A percentile compares a stretch with the other conserved stretches of the same genome.
Conservation (phyloP, 2,329 filamentous ascomycete genomes). For the Ampelomyces quisqualis region DNA sequence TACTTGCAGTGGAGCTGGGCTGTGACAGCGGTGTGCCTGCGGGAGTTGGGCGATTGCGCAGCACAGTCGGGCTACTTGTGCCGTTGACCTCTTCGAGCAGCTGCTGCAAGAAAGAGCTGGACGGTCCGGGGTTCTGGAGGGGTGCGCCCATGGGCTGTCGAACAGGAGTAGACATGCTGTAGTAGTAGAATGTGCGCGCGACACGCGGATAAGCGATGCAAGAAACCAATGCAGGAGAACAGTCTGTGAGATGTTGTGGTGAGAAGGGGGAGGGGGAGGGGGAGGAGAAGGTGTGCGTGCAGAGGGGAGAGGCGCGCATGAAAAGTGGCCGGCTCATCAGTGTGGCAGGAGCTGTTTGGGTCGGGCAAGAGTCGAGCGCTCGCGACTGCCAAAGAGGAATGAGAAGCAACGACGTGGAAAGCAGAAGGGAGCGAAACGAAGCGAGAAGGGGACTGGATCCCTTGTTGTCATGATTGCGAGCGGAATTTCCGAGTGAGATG, state of each 20-base stretch:
- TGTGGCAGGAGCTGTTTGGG: no score
- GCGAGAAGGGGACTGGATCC: background rate
- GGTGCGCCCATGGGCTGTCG: conserved; percentile 7
- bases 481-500: conserved; percentile 29
- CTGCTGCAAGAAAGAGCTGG: conserved; percentile 24
- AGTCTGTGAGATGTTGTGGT: conserved; percentile 10
- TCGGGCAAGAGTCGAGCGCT: no score
- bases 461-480: conserved; percentile 22
- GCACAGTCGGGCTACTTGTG: background rate
- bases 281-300: background rate
- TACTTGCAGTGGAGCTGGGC: background rate
- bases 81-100: conserved; percentile 33
- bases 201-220: conserved; percentile 23
- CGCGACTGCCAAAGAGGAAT: background rate
- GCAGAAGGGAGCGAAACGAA: background rate
- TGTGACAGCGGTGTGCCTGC: background rate
- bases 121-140: conserved; percentile 12
- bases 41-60: background rate
- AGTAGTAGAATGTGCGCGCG: conserved; percentile 18
- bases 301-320: conserved; percentile 2
- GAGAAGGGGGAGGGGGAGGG: conserved; percentile 7
- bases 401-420: background rate
- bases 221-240: conserved; percentile 17
- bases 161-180: conserved; percentile 29
- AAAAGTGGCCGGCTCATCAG: no score